A percentile compares a stretch with the other conserved stretches of the same genome.
phyloP scores from a whole-genome alignment of 441 rosid species.

The Brassica balearica region DNA sequence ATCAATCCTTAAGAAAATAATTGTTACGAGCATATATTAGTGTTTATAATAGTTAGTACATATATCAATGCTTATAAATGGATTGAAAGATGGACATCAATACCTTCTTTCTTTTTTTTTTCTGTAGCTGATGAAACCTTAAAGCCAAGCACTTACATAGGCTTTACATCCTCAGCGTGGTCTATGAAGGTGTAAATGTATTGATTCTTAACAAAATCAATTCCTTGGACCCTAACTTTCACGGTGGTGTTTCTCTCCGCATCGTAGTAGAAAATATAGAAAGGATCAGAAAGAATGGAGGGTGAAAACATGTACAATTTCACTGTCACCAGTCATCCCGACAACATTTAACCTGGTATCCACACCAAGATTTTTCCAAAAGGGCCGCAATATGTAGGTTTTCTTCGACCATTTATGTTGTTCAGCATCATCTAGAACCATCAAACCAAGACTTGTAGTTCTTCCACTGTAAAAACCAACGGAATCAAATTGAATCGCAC shows the following conservation, averaged over 20 bases:
- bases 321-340: not conserved
- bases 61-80: not conserved
- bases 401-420: not conserved
- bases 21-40: not conserved
- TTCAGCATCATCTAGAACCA: conserved; percentile 4
- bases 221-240: not conserved
- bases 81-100: not conserved
- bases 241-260: not conserved
- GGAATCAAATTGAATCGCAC: not conserved
- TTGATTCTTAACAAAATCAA: not conserved
- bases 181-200: not conserved
- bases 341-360: not conserved
- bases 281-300: not conserved
- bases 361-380: not conserved
- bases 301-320: not conserved
- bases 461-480: not conserved
- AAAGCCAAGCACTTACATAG: not conserved
- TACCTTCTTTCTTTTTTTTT: not conserved
- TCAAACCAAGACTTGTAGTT: not conserved
- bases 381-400: not conserved
- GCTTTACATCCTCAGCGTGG: not conserved
- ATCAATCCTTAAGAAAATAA: not conserved
- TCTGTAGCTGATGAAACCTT: not conserved
- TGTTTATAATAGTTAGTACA: not conserved
- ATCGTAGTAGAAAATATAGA: not conserved